phyloP scores from a whole-genome alignment of 2,329 filamentous ascomycete species.

The Amauroascus niger region DNA sequence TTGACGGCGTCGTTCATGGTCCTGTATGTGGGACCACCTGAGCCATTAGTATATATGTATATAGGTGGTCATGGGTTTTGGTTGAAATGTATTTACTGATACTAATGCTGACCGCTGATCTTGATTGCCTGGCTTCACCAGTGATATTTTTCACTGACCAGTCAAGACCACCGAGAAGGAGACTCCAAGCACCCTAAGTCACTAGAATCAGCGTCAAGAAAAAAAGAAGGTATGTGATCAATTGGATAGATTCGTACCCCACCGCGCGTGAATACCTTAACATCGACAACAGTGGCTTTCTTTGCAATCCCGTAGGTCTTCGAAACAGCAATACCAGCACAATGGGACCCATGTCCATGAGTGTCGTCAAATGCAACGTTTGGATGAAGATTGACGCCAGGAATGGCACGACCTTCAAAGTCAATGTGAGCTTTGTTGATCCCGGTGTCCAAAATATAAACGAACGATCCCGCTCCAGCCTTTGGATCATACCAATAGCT shows the following conservation, averaged over 20 bases:
- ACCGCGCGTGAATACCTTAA: slow-evolving; percentile 75
- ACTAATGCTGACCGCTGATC: slow-evolving; percentile 3
- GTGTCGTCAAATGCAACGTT: slow-evolving; percentile 83
- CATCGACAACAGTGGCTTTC: slow-evolving; percentile 91
- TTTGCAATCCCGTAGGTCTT: slow-evolving; percentile 99
- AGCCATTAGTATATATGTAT: neutral
- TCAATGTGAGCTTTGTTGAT: slow-evolving; percentile 91
- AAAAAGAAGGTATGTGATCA: neutral
- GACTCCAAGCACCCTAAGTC: slow-evolving; percentile 5
- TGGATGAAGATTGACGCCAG: slow-evolving; percentile 90
- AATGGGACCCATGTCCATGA: slow-evolving; percentile 98
- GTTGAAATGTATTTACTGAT: slow-evolving; percentile 1
- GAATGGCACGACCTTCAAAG: slow-evolving; percentile 88
- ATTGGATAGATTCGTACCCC: neutral
- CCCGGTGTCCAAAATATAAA: slow-evolving; percentile 96
- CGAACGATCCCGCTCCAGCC: slow-evolving; percentile 94
- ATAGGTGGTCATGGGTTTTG: neutral
- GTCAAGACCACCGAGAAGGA: slow-evolving; percentile 1
- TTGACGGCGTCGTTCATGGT: slow-evolving; percentile 77
- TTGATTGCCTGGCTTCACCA: neutral
- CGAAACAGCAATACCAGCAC: slow-evolving; percentile 92
- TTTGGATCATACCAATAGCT: slow-evolving; percentile 90
- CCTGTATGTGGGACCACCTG: slow-evolving; percentile 5
- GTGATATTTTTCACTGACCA: slow-evolving; percentile 10
- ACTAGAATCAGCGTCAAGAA: neutral